phyloP scores from a whole-genome alignment of 179 eudicot species.

The Drosera spatulata region DNA sequence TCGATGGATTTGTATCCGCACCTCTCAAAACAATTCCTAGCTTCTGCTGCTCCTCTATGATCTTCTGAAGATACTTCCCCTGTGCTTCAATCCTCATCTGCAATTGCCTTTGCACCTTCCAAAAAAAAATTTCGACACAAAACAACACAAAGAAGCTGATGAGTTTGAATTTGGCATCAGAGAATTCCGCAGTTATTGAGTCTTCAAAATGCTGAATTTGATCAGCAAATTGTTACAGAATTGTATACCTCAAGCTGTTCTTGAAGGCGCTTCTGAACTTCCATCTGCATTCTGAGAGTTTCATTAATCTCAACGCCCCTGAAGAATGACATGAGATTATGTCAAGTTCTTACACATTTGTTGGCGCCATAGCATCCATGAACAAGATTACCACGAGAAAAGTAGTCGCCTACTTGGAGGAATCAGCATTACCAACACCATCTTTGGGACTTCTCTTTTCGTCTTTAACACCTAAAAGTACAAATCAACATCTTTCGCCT shows the following conservation, averaged over 20 bases:
- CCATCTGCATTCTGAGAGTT: slow-evolving; percentile 82
- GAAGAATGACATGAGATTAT: slow-evolving; percentile 5
- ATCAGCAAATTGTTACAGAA: background rate
- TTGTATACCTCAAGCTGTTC: slow-evolving; percentile 71
- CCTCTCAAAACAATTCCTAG: slow-evolving; percentile 30
- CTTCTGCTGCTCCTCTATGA: slow-evolving; percentile 53
- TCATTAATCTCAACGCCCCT: slow-evolving; percentile 60
- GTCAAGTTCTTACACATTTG: background rate
- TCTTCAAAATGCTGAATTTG: no score
- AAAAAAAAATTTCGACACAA: background rate
- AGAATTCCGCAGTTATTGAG: no score
- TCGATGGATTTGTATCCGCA: slow-evolving; percentile 22
- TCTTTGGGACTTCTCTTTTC: slow-evolving; percentile 24
- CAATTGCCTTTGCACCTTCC: slow-evolving; percentile 49
- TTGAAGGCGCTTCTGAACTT: slow-evolving; percentile 83
- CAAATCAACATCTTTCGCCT: slow-evolving; percentile 1
- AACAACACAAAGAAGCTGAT: background rate
- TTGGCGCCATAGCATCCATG: no score
- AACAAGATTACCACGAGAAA: no score
- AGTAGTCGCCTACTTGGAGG: background rate
- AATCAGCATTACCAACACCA: background rate
- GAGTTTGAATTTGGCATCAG: background rate
- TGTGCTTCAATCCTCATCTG: slow-evolving; percentile 65
- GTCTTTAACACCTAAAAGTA: slow-evolving; percentile 36
- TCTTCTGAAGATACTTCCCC: slow-evolving; percentile 54